Base-by-base conservation (phyloP, 768 basidiomycete genomes). In the Suillus paluster region DNA sequence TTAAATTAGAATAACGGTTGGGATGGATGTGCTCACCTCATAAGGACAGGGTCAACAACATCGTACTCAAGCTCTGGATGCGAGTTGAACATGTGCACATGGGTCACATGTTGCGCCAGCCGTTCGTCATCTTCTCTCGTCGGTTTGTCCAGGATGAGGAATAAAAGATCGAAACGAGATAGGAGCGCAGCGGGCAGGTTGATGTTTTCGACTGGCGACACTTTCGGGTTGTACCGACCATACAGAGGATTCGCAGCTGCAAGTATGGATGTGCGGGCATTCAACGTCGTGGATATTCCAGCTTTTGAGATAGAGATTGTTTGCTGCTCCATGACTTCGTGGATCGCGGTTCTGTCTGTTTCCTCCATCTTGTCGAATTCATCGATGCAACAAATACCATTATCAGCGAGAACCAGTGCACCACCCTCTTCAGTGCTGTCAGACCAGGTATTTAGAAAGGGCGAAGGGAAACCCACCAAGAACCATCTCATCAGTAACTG, bases 331-430 rank as follows among this genome's bases (percentile, higher is more conserved):
- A 99, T 99, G 63, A 99, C 97, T 83, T 99, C 97, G 79, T 99
- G 97, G 64, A 99, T 99, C 15, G 97, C 94, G 2, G 97, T 99
- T 67, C 97, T 84, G 75, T 99, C 97, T 1, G 94, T 76, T 78
- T 99, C 97, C 67, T 99, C 97, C 97, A 99, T 99, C 76, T 99
- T 99, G 80, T 99, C 97, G 72, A 99, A 99, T 73, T 99, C 97
- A 67, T 99, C 97, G 65, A 99, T 99, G 76, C 97, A 99, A 80
- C 96, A 98, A 70, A 99, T 99, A 33, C 97, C 97, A 67, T 99
- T 99, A 76, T 99, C 97, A 12, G 97, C 97, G 52, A 99, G 86
- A 17, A 99, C 97, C 58, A 99, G 86, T n/a, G 97, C 97, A 33
- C 97, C 97, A 5, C 97, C 97, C 94, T 99, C 97, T 98, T 77